Evolutionary conservation across 1,284 basidiomycete species (phyloP), one percentile per base, ranked within the genome.

Genomic region (Trametes pubescens): DNA sequence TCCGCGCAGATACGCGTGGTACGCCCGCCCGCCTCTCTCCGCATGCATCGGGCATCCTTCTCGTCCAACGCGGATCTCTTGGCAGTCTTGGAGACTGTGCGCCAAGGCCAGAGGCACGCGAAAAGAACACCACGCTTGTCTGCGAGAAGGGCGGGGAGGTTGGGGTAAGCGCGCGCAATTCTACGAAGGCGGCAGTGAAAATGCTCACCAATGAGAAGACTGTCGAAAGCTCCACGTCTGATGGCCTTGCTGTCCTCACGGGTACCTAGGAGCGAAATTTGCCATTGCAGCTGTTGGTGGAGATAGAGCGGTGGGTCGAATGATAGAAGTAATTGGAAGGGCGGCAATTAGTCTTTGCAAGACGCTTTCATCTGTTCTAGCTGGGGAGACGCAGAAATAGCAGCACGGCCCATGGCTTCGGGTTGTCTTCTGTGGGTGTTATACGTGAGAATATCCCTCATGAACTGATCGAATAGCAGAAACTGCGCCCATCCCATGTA

Each of bases 1-100:
- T 64, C 48, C n/a, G 52, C 51, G 57, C 60, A n/a, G 21, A 52
- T 48, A 43, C 47, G 59, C 64, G 55, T 52, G 61, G 51, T 62
- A 64, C 44, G 57, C n/a, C 65, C 64, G 55, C 51, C 16, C 37
- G 14, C 9, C 14, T 16, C 35, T n/a, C 8, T 61, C 57, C 56
- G n/a, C 52, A 54, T 26, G 13, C 21, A 60, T 48, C 13, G 14
- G 37, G 63, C 22, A 65, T 13, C 51, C 11, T 13, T 18, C 7
- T 56, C 43, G 10, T 37, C 66, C 21, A 34, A 55, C 48, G 47
- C 13, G 58, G 35, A 16, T 29, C 4, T 57, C 66, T 67, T 67
- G 66, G 66, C 63, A 21, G 11, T 14, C 46, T 21, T 32, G 32
- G 22, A 9, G 13, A 7, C 24, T 46, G 21, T 24, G 22, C 47